Percentiles rank a stretch among this genome's conserved stretches.
phyloP scores from a whole-genome alignment of 73 alveolate genomes.

The Paramecium primaurelia region DNA sequence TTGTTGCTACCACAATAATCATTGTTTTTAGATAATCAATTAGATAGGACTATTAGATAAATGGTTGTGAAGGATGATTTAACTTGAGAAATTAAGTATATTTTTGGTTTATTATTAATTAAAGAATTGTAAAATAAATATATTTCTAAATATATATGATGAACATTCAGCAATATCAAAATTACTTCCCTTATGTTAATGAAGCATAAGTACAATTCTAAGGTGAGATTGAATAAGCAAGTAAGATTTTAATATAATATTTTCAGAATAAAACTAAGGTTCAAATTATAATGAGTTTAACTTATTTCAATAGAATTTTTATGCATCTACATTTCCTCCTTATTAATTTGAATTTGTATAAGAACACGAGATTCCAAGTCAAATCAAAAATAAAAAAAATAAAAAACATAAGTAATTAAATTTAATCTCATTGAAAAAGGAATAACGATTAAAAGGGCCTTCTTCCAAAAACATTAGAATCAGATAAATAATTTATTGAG shows the following conservation, averaged over 20 bases:
- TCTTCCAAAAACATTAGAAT: constrained; percentile 30
- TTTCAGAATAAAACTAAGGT: neutral
- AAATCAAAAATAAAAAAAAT: neutral
- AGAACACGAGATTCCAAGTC: neutral
- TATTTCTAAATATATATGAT: neutral
- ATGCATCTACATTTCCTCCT: neutral
- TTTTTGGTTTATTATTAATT: neutral
- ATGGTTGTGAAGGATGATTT: neutral
- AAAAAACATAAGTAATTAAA: neutral
- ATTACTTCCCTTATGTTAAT: neutral
- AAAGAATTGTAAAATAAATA: neutral
- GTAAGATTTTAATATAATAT: neutral
- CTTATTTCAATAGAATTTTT: neutral
- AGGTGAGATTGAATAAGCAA: neutral
- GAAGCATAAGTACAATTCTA: neutral
- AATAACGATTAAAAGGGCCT: neutral
- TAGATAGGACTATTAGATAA: neutral
- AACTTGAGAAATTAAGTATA: neutral
- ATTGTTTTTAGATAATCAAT: neutral
- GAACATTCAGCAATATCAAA: neutral
- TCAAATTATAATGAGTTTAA: constrained; percentile 1
- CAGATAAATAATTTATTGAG: neutral
- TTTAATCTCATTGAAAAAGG: neutral
- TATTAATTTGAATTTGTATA: neutral
- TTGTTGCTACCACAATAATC: neutral